Percentiles rank a stretch among this genome's conserved stretches.
These are phyloP conservation scores for Penicillium robsamsonii DNA, from an alignment of 495 filamentous ascomycete species.

Conservation along the genomic window DNA sequence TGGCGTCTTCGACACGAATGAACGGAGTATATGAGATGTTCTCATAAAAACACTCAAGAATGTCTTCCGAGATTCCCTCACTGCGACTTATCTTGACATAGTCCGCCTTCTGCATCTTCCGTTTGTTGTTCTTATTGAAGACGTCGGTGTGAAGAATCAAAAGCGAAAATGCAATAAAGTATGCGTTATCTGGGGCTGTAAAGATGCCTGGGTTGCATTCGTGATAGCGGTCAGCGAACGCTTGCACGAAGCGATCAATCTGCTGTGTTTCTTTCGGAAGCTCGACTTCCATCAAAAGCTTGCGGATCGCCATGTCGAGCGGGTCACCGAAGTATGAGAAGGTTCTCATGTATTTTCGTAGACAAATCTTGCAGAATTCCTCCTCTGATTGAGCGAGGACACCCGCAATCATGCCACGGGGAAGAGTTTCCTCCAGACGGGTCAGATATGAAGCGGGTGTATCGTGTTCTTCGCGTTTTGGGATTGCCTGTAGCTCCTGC, in stretches of 20 bases:
- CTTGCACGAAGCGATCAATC: conserved; percentile 89
- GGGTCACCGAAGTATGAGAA: conserved; percentile 95
- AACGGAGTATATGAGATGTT: conserved; percentile 98
- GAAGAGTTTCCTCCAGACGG: conserved; percentile 74
- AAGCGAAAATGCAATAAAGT: conserved; percentile 96
- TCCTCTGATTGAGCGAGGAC: conserved; percentile 81
- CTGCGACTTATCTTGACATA: conserved; percentile 93
- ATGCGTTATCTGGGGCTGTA: conserved; percentile 79
- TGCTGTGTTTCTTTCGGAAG: conserved; percentile 97
- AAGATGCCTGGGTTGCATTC: conserved; percentile 99
- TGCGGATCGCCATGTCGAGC: conserved; percentile 95
- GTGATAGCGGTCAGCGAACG: conserved; percentile 94
- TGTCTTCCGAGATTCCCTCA: conserved; percentile 87
- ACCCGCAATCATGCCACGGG: conserved; percentile 74
- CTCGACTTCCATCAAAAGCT: conserved; percentile 94
- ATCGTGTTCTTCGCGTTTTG: conserved; percentile 81
- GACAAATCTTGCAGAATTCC: conserved; percentile 73
- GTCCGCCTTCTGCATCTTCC: conserved; percentile 96
- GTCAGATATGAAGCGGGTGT: conserved; percentile 86
- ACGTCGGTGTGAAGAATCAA: conserved; percentile 96
- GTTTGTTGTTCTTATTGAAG: conserved; percentile 99
- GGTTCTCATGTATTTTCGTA: conserved; percentile 91
- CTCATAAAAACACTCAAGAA: conserved; percentile 94
- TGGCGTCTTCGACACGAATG: conserved; percentile 92
- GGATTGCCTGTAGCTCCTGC: conserved; percentile 63